Percentiles rank a stretch among this genome's conserved stretches.
Evolutionary conservation across 23 red algal species (phyloP).

Genomic region (Cyanidiococcus yangmingshanensis): DNA sequence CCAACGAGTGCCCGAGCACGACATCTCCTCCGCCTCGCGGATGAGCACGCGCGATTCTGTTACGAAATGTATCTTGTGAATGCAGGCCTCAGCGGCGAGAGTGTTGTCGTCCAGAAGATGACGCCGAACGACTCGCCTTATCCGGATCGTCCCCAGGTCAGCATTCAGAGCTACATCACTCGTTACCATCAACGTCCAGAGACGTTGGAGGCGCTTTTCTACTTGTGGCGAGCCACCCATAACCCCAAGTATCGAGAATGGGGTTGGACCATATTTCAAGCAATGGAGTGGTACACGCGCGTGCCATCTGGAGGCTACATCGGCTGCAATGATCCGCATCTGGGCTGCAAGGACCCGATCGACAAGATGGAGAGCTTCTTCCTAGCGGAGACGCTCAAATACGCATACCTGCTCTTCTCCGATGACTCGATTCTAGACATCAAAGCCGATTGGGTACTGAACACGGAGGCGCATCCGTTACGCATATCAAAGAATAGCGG

Average conservation of each 20-base stretch:
- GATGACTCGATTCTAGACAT: constrained; percentile 29
- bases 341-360: constrained; percentile 12
- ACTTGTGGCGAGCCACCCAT: constrained; percentile 46
- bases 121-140: constrained; percentile 12
- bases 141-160: not conserved
- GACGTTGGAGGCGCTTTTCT: constrained; percentile 64
- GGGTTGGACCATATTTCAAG: constrained; percentile 49
- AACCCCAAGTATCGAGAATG: constrained; percentile 54
- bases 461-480: constrained; percentile 65
- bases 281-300: constrained; percentile 38
- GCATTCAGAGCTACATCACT: constrained; percentile 5
- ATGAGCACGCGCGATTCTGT: constrained; percentile 38
- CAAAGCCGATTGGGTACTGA: constrained; percentile 40
- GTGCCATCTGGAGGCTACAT: constrained; percentile 3
- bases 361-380: constrained; percentile 52
- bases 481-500: too few species aligned
- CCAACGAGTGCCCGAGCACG: not conserved
- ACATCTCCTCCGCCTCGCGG: constrained; percentile 24
- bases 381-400: constrained; percentile 47
- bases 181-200: constrained; percentile 56
- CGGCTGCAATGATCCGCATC: not conserved
- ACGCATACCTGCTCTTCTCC: constrained; percentile 44
- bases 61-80: constrained; percentile 56
- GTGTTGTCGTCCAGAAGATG: constrained; percentile 21
- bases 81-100: constrained; percentile 49